phyloP scores from a whole-genome alignment of 2,329 filamentous ascomycete species.

The Myriosclerotinia curreyana region DNA sequence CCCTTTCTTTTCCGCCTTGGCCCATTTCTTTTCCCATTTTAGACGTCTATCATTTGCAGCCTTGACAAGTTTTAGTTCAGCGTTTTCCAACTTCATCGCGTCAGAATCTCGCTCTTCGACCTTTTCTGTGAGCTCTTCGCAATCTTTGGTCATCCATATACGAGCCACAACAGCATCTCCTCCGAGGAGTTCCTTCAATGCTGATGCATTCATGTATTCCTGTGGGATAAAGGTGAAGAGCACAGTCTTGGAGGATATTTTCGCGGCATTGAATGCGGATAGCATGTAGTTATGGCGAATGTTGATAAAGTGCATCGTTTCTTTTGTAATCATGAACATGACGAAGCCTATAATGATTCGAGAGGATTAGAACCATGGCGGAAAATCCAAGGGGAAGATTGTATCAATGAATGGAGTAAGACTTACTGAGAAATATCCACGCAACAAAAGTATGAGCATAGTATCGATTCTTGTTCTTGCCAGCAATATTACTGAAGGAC shows the following conservation, averaged over 20 bases:
- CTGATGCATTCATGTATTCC: slow-evolving; percentile 69
- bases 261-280: slow-evolving; percentile 76
- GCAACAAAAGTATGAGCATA: slow-evolving; percentile 79
- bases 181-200: slow-evolving; percentile 77
- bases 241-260: slow-evolving; percentile 84
- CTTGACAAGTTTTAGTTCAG: slow-evolving; percentile 81
- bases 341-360: slow-evolving; percentile 58
- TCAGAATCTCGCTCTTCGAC: slow-evolving; percentile 78
- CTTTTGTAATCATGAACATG: slow-evolving; percentile 82
- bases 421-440: slow-evolving; percentile 68
- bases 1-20: slow-evolving; percentile 23
- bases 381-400: background rate
- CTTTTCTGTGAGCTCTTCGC: slow-evolving; percentile 71
- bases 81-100: slow-evolving; percentile 78
- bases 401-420: background rate
- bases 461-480: slow-evolving; percentile 55
- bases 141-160: slow-evolving; percentile 79
- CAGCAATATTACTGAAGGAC: slow-evolving; percentile 71
- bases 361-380: background rate
- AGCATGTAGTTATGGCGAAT: slow-evolving; percentile 86
- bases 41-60: slow-evolving; percentile 69
- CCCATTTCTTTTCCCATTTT: slow-evolving; percentile 48
- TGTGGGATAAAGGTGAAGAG: slow-evolving; percentile 82
- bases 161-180: slow-evolving; percentile 63
- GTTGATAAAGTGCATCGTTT: slow-evolving; percentile 88